Evolutionary conservation across 2,329 filamentous ascomycete genomes (phyloP).

Genomic region (Hypoxylon sp.): DNA sequence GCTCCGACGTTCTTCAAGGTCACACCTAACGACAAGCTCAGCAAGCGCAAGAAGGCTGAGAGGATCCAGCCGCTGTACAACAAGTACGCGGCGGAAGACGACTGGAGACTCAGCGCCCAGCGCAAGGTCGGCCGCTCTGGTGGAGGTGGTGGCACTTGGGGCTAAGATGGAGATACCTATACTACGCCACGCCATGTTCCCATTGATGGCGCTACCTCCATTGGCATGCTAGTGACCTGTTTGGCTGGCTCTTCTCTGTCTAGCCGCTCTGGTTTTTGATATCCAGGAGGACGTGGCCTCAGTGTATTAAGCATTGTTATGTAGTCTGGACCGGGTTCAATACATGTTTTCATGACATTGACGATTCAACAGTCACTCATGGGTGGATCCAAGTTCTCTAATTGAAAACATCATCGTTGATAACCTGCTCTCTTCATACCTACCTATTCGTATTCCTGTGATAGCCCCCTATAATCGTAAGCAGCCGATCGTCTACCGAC

Average conservation of each 20-base stretch:
- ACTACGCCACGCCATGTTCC: neutral
- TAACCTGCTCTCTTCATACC: neutral
- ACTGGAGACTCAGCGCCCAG: slow-evolving; percentile 94
- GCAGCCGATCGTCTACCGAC: neutral
- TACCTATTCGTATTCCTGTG: neutral
- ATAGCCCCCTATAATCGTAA: neutral
- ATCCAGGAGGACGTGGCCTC: neutral
- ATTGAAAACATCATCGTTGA: neutral
- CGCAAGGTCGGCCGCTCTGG: slow-evolving; percentile 86
- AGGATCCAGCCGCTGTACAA: slow-evolving; percentile 96
- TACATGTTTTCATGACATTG: neutral
- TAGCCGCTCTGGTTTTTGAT: neutral
- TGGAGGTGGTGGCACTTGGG: slow-evolving; percentile 92
- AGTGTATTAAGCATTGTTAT: neutral
- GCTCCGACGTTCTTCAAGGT: slow-evolving; percentile 99
- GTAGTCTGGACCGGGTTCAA: neutral
- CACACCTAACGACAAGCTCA: slow-evolving; percentile 86
- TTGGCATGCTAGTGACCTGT: too few relatives aligned
- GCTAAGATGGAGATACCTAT: slow-evolving; percentile 60
- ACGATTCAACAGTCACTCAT: neutral
- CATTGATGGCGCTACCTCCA: neutral
- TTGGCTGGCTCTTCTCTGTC: neutral
- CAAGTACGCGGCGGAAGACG: slow-evolving; percentile 90
- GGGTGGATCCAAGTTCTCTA: neutral
- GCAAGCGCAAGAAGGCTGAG: slow-evolving; percentile 93